phyloP scores from a whole-genome alignment of 306 rosid genomes.

The Trifolium fragiferum region DNA sequence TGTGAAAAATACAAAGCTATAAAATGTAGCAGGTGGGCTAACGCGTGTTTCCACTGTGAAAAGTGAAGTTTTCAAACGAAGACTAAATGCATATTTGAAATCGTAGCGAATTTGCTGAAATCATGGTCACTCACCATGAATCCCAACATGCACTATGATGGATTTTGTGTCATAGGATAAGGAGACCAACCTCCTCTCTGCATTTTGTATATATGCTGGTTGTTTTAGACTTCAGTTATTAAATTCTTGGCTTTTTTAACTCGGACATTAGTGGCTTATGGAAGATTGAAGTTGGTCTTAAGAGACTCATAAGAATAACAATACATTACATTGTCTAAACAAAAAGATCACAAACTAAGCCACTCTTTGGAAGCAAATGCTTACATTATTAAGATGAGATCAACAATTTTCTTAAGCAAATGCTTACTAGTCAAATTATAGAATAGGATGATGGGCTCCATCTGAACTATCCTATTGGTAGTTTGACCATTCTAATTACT shows the following conservation, averaged over 20 bases:
- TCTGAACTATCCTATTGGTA: neutral
- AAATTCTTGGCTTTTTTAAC: neutral
- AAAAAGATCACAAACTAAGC: neutral
- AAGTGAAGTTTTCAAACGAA: no score
- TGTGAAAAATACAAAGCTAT: no score
- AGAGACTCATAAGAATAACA: slow-evolving; percentile 6
- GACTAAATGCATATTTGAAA: no score
- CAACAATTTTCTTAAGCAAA: neutral
- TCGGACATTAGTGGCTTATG: neutral
- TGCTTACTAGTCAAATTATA: neutral
- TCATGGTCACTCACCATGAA: no score
- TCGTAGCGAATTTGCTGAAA: no score
- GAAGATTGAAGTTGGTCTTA: slow-evolving; percentile 11
- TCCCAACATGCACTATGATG: neutral
- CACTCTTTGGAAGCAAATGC: neutral
- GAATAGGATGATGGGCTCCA: neutral
- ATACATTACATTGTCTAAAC: neutral
- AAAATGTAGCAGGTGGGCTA: no score
- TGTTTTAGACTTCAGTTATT: neutral
- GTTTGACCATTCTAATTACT: slow-evolving; percentile 29
- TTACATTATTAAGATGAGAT: neutral
- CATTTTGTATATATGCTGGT: neutral
- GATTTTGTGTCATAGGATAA: neutral
- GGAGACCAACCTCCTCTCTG: neutral
- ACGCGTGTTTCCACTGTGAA: no score